Evolutionary conservation across 2,329 filamentous ascomycete genomes (phyloP).

Genomic region (Aspergillus pseudotamarii): DNA sequence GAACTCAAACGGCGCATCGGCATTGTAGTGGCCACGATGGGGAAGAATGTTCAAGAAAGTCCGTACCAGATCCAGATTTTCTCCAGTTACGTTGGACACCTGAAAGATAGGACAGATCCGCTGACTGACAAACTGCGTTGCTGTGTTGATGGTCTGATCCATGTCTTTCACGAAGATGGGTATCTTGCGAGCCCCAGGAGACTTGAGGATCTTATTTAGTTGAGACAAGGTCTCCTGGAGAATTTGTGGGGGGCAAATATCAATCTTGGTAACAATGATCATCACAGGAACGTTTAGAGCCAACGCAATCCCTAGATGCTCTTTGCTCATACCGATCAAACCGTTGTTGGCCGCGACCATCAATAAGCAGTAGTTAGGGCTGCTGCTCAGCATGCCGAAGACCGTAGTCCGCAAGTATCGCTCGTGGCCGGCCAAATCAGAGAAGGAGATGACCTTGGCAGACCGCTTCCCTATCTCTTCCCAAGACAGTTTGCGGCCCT

Average conservation of each 20-base stretch:
- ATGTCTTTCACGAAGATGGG: slow-evolving; percentile 91
- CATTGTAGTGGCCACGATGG: slow-evolving; percentile 89
- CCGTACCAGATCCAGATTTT: slow-evolving; percentile 85
- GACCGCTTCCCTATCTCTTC: slow-evolving; percentile 95
- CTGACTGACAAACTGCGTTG: slow-evolving; percentile 92
- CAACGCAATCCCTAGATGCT: slow-evolving; percentile 92
- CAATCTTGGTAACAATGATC: slow-evolving; percentile 97
- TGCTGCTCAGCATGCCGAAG: slow-evolving; percentile 90
- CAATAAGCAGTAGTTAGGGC: slow-evolving; percentile 93
- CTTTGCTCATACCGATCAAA: slow-evolving; percentile 95
- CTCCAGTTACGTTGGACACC: slow-evolving; percentile 94
- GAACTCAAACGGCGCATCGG: slow-evolving; percentile 87
- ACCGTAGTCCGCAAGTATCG: slow-evolving; percentile 94
- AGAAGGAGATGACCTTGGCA: slow-evolving; percentile 95
- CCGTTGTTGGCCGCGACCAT: slow-evolving; percentile 99
- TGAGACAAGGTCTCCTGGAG: slow-evolving; percentile 90
- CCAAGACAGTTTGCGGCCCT: slow-evolving; percentile 89
- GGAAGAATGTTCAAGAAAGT: slow-evolving; percentile 94
- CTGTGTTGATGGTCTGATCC: slow-evolving; percentile 92
- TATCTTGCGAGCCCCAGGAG: slow-evolving; percentile 89
- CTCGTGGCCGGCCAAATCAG: slow-evolving; percentile 93
- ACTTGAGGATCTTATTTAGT: slow-evolving; percentile 89
- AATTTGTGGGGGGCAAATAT: slow-evolving; percentile 95
- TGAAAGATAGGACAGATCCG: slow-evolving; percentile 97
- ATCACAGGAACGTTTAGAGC: slow-evolving; percentile 96